phyloP scores from a whole-genome alignment of 75 land plant species.

The Pinus tabuliformis region DNA sequence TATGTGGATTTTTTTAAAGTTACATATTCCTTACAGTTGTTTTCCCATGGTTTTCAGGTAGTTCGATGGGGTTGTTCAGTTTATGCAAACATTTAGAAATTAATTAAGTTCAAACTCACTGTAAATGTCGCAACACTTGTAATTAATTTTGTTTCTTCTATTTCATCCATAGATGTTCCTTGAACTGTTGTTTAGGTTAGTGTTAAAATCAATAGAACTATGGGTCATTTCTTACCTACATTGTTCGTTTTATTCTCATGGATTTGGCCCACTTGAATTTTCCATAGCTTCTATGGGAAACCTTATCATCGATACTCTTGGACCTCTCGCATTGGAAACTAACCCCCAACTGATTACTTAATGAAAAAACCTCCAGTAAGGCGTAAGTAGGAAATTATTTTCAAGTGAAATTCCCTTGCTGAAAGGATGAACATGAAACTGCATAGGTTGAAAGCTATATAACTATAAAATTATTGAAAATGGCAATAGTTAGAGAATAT shows the following conservation, averaged over 20 bases:
- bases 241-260: no score
- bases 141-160: no score
- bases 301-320: constrained; percentile 98
- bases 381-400: constrained; percentile 60
- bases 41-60: background rate
- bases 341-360: constrained; percentile 84
- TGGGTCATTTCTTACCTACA: no score
- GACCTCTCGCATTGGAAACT: constrained; percentile 96
- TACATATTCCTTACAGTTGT: constrained; percentile 71
- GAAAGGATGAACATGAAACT: background rate
- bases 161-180: no score
- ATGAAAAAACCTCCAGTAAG: constrained; percentile 85
- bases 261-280: no score
- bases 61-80: no score
- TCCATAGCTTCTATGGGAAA: constrained; percentile 53
- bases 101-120: no score
- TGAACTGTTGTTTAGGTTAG: no score
- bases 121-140: no score
- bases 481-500: no score
- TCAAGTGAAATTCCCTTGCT: constrained; percentile 22
- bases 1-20: constrained; percentile 50
- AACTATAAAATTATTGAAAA: background rate
- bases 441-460: background rate
- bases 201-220: no score
- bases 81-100: no score